Evolutionary conservation across 2,329 filamentous ascomycete genomes (phyloP).

Genomic region (Penicillium digitatum): DNA sequence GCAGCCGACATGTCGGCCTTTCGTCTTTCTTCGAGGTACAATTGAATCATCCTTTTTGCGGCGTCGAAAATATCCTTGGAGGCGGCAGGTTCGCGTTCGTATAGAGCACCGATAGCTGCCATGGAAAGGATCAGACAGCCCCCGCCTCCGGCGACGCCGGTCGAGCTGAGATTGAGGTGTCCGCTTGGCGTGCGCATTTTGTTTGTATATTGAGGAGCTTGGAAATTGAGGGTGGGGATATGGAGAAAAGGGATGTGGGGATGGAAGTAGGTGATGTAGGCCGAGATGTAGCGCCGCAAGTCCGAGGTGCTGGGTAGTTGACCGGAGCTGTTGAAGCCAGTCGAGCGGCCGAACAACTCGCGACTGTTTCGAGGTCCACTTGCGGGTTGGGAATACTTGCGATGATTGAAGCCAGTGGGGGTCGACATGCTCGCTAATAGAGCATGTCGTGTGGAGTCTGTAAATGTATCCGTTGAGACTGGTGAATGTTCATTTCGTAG

Average conservation of each 20-base stretch:
- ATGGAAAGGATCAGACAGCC: conserved; percentile 84
- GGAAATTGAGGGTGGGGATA: conserved; percentile 85
- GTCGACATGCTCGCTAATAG: conserved; percentile 60
- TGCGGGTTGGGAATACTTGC: conserved; percentile 58
- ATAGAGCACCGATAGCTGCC: conserved; percentile 80
- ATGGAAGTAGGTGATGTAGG: conserved; percentile 89
- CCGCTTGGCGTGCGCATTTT: conserved; percentile 56
- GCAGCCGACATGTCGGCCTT: conserved; percentile 72
- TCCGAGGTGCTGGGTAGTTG: conserved; percentile 75
- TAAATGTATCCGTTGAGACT: conserved; percentile 62
- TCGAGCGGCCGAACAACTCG: conserved; percentile 35
- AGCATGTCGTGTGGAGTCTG: conserved; percentile 62
- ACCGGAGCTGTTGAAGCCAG: conserved; percentile 43
- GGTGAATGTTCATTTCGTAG: conserved; percentile 58
- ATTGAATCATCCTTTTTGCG: conserved; percentile 90
- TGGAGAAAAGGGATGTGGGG: conserved; percentile 94
- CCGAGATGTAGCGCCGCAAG: conserved; percentile 82
- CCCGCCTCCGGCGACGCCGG: conserved; percentile 65
- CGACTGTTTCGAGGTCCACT: conserved; percentile 47
- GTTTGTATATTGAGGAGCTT: conserved; percentile 64
- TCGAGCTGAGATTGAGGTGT: conserved; percentile 50
- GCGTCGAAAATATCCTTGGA: conserved; percentile 87
- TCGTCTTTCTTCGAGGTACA: conserved; percentile 85
- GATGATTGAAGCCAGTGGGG: conserved; percentile 53
- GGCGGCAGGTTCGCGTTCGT: conserved; percentile 74